Percentiles rank a stretch among this genome's conserved stretches.
phyloP scores from a whole-genome alignment of 768 basidiomycete genomes.

The Psilocybe tampanensis region DNA sequence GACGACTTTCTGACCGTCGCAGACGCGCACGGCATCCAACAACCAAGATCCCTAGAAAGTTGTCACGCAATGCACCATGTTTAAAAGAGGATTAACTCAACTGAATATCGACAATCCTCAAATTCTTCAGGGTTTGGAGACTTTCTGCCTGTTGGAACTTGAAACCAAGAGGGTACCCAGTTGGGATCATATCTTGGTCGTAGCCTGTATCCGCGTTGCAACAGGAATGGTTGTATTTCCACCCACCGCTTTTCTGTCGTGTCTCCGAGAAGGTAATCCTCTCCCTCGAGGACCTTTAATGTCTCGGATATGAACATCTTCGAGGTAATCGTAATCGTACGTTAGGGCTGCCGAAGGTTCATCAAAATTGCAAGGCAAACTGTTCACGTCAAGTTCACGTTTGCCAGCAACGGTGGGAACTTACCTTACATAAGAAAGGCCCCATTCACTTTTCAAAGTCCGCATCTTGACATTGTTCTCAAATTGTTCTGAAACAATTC shows the following conservation, averaged over 20 bases:
- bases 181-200: constrained; percentile 11
- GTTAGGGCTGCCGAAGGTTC: no score
- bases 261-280: background rate
- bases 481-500: no score
- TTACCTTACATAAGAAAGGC: no score
- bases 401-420: no score
- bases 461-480: no score
- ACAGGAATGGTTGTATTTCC: constrained; percentile 3
- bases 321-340: background rate
- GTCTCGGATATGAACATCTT: background rate
- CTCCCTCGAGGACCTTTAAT: background rate
- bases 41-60: background rate
- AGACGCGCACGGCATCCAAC: constrained; percentile 8
- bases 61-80: background rate
- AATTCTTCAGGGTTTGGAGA: background rate
- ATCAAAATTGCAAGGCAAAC: no score
- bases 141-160: background rate
- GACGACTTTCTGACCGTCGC: constrained; percentile 12
- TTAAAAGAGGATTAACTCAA: background rate
- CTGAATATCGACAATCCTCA: background rate
- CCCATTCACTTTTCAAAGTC: no score
- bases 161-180: constrained; percentile 9
- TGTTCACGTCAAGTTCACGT: no score
- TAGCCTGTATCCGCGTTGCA: constrained; percentile 1
- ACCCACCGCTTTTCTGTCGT: constrained; percentile 5